Conservation (phyloP, 129 eudicot species). For the Flaveria trinervia region DNA sequence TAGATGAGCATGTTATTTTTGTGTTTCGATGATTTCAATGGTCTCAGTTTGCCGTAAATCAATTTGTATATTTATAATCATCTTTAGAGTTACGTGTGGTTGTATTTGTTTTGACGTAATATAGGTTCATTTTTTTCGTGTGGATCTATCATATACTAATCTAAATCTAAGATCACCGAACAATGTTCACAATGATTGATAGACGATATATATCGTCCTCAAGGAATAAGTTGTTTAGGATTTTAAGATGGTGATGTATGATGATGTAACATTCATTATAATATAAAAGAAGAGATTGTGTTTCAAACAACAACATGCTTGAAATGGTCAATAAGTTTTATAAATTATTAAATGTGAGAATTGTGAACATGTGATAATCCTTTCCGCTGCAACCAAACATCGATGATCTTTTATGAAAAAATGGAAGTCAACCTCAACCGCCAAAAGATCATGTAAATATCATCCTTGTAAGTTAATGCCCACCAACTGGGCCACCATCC, state of each 20-base stretch:
- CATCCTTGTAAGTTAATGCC: neutral
- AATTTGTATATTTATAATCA: neutral
- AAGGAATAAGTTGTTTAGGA: neutral
- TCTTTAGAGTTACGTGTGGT: too few relatives aligned
- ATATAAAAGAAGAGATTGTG: constrained; percentile 6
- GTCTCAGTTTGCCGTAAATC: constrained; percentile 15
- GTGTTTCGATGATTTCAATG: constrained; percentile 29
- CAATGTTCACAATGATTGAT: neutral
- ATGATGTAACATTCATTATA: neutral
- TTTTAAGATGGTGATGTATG: neutral
- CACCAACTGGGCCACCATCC: too few relatives aligned
- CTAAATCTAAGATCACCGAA: too few relatives aligned
- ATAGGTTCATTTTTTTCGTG: too few relatives aligned
- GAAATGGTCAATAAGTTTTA: constrained; percentile 11
- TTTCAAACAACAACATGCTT: constrained; percentile 15
- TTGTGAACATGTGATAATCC: neutral
- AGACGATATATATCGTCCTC: too few relatives aligned
- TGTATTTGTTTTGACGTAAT: too few relatives aligned
- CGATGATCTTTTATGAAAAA: neutral
- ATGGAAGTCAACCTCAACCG: neutral
- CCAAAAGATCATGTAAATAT: neutral
- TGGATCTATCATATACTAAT: too few relatives aligned
- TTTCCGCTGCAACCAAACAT: neutral
- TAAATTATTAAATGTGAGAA: neutral
- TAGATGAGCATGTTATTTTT: constrained; percentile 12